These are phyloP conservation scores for Calonectria crousiana DNA, from an alignment of 2,329 filamentous ascomycete species.

Conservation along the genomic window DNA sequence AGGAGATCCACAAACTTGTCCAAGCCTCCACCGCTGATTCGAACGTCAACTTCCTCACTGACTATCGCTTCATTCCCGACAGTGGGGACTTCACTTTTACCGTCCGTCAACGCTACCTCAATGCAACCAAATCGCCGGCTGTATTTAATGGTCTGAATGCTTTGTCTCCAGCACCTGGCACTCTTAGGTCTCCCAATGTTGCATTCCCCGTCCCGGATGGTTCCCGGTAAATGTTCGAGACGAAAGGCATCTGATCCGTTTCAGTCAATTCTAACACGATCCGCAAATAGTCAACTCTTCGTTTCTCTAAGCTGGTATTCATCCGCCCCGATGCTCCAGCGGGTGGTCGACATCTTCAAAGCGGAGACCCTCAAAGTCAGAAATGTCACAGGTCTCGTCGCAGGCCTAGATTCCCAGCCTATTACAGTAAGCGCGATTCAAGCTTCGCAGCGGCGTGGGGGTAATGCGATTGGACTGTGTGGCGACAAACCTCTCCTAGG, in stretches of 20 bases:
- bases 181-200: not conserved
- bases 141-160: not conserved
- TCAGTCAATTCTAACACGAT: not conserved
- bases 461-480: not conserved
- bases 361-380: not conserved
- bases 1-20: not conserved
- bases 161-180: not conserved
- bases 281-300: not conserved
- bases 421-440: not conserved
- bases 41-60: not conserved
- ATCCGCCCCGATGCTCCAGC: not conserved
- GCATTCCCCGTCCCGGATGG: not conserved
- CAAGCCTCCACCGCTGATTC: not conserved
- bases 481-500: not conserved
- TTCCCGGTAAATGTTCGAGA: not conserved
- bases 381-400: not conserved
- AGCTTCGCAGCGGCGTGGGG: not conserved
- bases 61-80: not conserved
- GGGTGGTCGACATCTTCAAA: not conserved
- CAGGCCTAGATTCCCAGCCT: not conserved
- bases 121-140: not conserved
- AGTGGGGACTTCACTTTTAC: not conserved
- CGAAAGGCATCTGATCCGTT: no score
- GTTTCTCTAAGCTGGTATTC: not conserved
- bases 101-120: not conserved